phyloP scores from a whole-genome alignment of 495 filamentous ascomycete genomes.

The Apodospora peruviana region DNA sequence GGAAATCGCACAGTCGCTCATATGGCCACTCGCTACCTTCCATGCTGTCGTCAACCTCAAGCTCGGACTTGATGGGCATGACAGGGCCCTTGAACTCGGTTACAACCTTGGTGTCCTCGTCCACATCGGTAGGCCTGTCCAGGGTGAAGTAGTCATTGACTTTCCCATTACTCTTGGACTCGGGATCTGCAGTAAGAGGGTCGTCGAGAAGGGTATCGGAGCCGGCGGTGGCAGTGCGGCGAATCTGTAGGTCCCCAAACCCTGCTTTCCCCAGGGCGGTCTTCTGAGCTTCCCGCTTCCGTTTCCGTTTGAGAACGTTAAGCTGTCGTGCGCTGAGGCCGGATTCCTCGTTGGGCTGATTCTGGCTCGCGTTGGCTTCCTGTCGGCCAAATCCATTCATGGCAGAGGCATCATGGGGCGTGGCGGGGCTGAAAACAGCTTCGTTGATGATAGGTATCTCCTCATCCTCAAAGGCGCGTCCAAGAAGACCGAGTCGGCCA shows the following conservation, averaged over 20 bases:
- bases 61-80: slow-evolving; percentile 54
- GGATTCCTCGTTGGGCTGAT: slow-evolving; percentile 54
- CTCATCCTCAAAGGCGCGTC: slow-evolving; percentile 74
- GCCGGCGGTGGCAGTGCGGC: slow-evolving; percentile 55
- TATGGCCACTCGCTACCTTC: slow-evolving; percentile 90
- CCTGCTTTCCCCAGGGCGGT: slow-evolving; percentile 59
- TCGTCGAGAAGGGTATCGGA: slow-evolving; percentile 48
- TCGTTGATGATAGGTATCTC: slow-evolving; percentile 53
- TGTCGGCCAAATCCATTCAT: slow-evolving; percentile 39
- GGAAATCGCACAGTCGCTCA: slow-evolving; percentile 87
- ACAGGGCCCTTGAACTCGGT: slow-evolving; percentile 87
- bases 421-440: slow-evolving; percentile 29
- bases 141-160: slow-evolving; percentile 88
- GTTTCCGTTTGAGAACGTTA: slow-evolving; percentile 88
- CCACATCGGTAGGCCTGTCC: slow-evolving; percentile 61
- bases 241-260: slow-evolving; percentile 81
- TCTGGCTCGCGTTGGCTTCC: slow-evolving; percentile 25
- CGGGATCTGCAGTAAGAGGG: slow-evolving; percentile 54
- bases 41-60: slow-evolving; percentile 63
- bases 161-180: slow-evolving; percentile 60
- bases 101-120: slow-evolving; percentile 89
- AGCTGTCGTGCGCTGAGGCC: slow-evolving; percentile 84
- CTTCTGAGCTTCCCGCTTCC: slow-evolving; percentile 76
- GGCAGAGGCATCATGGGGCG: slow-evolving; percentile 33
- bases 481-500: slow-evolving; percentile 75